Percentiles rank a stretch among this genome's conserved stretches.
These are phyloP conservation scores for Pleurotus platypus DNA, from an alignment of 768 basidiomycete genomes.

Conservation along the genomic window DNA sequence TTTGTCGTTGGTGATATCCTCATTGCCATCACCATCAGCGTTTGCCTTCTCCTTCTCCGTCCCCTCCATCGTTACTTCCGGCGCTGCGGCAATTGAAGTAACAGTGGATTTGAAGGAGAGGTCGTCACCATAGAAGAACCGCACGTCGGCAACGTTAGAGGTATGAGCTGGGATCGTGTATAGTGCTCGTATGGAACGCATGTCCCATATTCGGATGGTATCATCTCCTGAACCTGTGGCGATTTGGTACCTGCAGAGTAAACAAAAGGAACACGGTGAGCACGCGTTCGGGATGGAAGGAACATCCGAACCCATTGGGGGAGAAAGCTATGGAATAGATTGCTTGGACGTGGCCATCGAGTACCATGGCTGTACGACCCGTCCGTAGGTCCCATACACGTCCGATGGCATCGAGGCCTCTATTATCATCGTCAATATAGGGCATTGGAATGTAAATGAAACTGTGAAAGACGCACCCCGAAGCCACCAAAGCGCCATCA, in stretches of 20 bases:
- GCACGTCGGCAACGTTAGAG: constrained; percentile 91
- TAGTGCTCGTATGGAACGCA: constrained; percentile 86
- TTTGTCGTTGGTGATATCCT: constrained; percentile 27
- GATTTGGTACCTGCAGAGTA: constrained; percentile 77
- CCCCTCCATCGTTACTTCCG: constrained; percentile 46
- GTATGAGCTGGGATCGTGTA: constrained; percentile 97
- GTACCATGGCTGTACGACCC: constrained; percentile 94
- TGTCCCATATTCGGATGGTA: constrained; percentile 98
- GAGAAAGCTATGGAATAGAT: constrained; percentile 91
- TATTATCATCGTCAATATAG: constrained; percentile 23
- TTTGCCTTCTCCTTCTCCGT: constrained; percentile 29
- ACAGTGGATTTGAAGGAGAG: constrained; percentile 38
- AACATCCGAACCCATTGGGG: constrained; percentile 80
- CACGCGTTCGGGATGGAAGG: not conserved
- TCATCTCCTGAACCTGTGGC: constrained; percentile 97
- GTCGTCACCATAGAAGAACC: constrained; percentile 81
- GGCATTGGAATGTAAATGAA: constrained; percentile 4
- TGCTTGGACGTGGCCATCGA: constrained; percentile 94
- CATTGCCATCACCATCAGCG: constrained; percentile 23
- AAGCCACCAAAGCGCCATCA: constrained; percentile 90
- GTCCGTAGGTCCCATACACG: constrained; percentile 97
- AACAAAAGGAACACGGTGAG: constrained; percentile 3
- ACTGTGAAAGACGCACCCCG: constrained; percentile 59
- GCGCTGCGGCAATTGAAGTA: constrained; percentile 23
- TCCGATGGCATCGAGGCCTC: constrained; percentile 94